These are phyloP conservation scores for Russula brevipes DNA, from an alignment of 768 basidiomycete genomes.

Conservation along the genomic window DNA sequence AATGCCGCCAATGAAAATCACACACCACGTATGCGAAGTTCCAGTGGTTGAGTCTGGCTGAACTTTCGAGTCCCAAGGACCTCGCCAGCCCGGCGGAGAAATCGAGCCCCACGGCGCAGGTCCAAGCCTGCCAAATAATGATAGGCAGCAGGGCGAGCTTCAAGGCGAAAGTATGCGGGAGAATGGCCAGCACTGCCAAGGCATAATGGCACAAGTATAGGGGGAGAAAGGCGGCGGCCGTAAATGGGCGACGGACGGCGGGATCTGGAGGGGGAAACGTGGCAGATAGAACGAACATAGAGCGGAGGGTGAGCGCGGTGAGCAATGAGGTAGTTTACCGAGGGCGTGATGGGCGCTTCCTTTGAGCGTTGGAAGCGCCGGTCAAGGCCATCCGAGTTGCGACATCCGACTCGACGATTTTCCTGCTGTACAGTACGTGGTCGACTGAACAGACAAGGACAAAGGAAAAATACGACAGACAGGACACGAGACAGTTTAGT, in stretches of 20 bases:
- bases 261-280: conserved; percentile 11
- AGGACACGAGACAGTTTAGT: too few species aligned
- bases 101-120: conserved; percentile 5
- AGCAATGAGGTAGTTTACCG: too few species aligned
- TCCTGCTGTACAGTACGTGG: too few species aligned
- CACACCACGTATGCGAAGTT: conserved; percentile 17
- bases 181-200: conserved; percentile 17
- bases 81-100: conserved; percentile 1
- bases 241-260: conserved; percentile 7
- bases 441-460: too few species aligned
- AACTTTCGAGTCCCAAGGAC: background rate
- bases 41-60: conserved; percentile 2
- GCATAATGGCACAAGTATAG: conserved; percentile 2
- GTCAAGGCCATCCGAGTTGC: too few species aligned
- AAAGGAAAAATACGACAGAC: too few species aligned
- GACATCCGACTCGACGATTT: too few species aligned
- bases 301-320: background rate
- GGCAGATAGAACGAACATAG: background rate
- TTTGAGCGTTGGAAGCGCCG: too few species aligned
- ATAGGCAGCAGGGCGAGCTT: conserved; percentile 11
- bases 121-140: conserved; percentile 12
- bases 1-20: background rate
- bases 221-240: conserved; percentile 2
- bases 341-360: too few species aligned
- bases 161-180: conserved; percentile 9